Percentiles rank a stretch among this genome's conserved stretches.
Evolutionary conservation across 1,284 basidiomycete species (phyloP).

Genomic region (Ceratobasidium sp.): DNA sequence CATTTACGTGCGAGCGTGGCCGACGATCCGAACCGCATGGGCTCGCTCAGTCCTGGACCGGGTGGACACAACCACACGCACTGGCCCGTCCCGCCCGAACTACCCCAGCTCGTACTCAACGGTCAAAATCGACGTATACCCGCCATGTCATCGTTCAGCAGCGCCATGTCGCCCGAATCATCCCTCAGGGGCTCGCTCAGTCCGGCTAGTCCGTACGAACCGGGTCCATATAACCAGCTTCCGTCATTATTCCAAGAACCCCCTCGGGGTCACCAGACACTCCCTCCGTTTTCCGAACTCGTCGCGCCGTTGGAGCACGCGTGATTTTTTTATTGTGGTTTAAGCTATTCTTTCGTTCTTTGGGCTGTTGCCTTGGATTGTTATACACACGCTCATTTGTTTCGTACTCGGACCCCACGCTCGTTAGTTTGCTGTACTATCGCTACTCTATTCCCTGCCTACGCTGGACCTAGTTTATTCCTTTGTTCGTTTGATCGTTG

Average conservation of each 20-base stretch:
- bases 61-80: conserved; percentile 19
- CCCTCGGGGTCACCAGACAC: background rate
- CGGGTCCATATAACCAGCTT: conserved; percentile 1
- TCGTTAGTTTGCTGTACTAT: conserved; percentile 10
- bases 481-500: conserved; percentile 3
- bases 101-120: conserved; percentile 18
- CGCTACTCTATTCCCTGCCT: background rate
- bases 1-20: conserved; percentile 6
- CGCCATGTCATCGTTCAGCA: conserved; percentile 20
- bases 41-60: conserved; percentile 21
- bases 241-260: conserved; percentile 20
- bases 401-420: too few species aligned
- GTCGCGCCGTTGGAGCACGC: conserved; percentile 28
- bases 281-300: conserved; percentile 21
- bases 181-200: conserved; percentile 18
- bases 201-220: conserved; percentile 13
- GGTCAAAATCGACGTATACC: conserved; percentile 9
- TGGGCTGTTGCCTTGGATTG: background rate
- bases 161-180: conserved; percentile 25
- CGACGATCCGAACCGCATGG: conserved; percentile 12
- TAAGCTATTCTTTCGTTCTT: conserved; percentile 7
- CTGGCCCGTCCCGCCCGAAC: background rate
- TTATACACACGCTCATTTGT: background rate
- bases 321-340: conserved; percentile 17
- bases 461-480: background rate